Evolutionary conservation across 805 yeast genomes (phyloP).

Genomic region (Brettanomyces custersianus): DNA sequence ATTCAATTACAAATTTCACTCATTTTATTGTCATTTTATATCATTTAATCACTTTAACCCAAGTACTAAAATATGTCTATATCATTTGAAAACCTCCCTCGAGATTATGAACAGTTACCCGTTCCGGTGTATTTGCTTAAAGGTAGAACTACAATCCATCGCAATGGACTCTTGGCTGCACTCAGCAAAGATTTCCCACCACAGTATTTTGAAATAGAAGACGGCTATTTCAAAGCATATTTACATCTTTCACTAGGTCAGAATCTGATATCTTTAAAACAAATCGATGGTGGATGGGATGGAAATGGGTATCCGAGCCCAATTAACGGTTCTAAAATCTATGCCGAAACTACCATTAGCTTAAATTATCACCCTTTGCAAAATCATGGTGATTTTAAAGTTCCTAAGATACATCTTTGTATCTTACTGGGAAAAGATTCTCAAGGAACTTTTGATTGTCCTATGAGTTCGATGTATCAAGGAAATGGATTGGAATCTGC

Average conservation of each 20-base stretch:
- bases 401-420: constrained; percentile 78
- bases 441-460: constrained; percentile 60
- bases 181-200: constrained; percentile 49
- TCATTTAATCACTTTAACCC: no score
- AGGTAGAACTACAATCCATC: constrained; percentile 29
- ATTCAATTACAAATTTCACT: no score
- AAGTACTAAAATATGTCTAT: no score
- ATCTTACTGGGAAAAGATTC: constrained; percentile 72
- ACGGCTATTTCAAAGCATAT: constrained; percentile 69
- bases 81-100: constrained; percentile 25
- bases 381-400: constrained; percentile 24
- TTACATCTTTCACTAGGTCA: constrained; percentile 50
- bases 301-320: constrained; percentile 26
- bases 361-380: constrained; percentile 46
- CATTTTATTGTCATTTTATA: no score
- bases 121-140: constrained; percentile 43
- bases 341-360: constrained; percentile 11
- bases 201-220: constrained; percentile 58
- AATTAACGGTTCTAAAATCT: constrained; percentile 7
- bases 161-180: constrained; percentile 32
- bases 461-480: constrained; percentile 39
- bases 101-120: constrained; percentile 26
- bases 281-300: constrained; percentile 27
- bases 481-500: constrained; percentile 66
- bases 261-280: constrained; percentile 48